Percentiles rank a stretch among this genome's conserved stretches.
These are phyloP conservation scores for Arabis hirsuta DNA, from an alignment of 345 rosid species.

Conservation along the genomic window DNA sequence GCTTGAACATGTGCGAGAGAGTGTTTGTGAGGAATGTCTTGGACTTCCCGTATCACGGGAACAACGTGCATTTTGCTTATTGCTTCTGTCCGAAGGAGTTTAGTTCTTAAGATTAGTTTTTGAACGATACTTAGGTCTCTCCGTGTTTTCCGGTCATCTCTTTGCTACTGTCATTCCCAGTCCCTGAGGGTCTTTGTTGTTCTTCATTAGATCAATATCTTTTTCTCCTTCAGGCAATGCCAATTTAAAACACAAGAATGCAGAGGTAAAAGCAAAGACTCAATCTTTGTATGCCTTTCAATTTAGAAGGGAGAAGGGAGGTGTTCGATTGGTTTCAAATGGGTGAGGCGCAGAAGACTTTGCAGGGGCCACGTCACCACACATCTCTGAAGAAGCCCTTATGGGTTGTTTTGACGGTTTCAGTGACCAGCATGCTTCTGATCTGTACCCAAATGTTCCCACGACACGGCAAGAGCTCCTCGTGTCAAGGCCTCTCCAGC, in stretches of 20 bases:
- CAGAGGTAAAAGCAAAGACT: conserved; percentile 20
- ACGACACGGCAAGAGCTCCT: conserved; percentile 53
- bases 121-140: conserved; percentile 21
- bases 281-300: conserved; percentile 39
- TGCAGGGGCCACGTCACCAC: conserved; percentile 69
- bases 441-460: conserved; percentile 78
- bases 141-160: conserved; percentile 9
- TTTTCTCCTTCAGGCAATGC: conserved; percentile 27
- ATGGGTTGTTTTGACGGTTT: conserved; percentile 80
- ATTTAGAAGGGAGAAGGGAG: conserved; percentile 57
- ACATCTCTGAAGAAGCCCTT: conserved; percentile 75
- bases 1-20: conserved; percentile 18
- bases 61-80: conserved; percentile 37
- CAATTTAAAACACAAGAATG: conserved; percentile 11
- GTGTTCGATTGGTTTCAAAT: conserved; percentile 45
- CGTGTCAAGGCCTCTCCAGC: conserved; percentile 68
- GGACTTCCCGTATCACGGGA: conserved; percentile 26
- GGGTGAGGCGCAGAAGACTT: conserved; percentile 65
- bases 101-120: conserved; percentile 14
- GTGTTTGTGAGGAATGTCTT: conserved; percentile 25
- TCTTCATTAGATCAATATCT: background rate
- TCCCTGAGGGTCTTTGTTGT: background rate
- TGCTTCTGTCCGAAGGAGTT: conserved; percentile 23
- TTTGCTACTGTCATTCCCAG: too few species aligned
- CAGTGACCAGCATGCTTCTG: conserved; percentile 76